Conservation (phyloP, 805 yeast genomes). For the Ogataea naganishii region DNA sequence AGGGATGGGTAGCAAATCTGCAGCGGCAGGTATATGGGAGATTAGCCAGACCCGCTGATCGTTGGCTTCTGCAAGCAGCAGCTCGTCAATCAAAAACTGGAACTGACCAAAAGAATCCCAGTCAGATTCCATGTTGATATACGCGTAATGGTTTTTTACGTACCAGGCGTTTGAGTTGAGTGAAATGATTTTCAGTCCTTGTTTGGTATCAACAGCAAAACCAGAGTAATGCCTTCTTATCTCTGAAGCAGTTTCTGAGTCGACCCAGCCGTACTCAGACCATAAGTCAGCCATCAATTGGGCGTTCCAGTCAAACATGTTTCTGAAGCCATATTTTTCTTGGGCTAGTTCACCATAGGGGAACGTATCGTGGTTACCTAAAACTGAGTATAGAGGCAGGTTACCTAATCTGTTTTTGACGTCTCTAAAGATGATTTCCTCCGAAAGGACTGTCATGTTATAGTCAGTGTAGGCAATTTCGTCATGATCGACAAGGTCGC, state of each 20-base stretch:
- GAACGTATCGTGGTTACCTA: conserved; percentile 68
- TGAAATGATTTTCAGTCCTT: conserved; percentile 52
- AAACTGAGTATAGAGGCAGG: conserved; percentile 50
- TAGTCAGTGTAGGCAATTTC: conserved; percentile 36
- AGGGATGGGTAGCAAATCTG: conserved; percentile 54
- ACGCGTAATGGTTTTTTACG: conserved; percentile 50
- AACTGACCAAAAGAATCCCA: conserved; percentile 59
- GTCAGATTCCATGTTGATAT: conserved; percentile 35
- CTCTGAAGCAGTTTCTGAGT: conserved; percentile 21
- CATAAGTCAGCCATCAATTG: conserved; percentile 41
- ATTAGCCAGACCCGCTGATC: conserved; percentile 67
- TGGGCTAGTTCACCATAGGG: conserved; percentile 68
- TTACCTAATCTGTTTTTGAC: conserved; percentile 40
- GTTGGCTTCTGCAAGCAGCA: conserved; percentile 46
- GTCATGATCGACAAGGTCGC: conserved; percentile 68
- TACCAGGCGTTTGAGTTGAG: conserved; percentile 65
- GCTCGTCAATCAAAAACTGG: conserved; percentile 51
- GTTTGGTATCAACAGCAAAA: conserved; percentile 43
- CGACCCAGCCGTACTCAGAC: conserved; percentile 39
- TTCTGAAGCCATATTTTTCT: conserved; percentile 30
- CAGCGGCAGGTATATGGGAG: conserved; percentile 58
- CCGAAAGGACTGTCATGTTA: conserved; percentile 49
- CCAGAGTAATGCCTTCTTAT: conserved; percentile 50
- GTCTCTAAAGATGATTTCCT: conserved; percentile 39
- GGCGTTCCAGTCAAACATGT: conserved; percentile 36